Base-by-base conservation (phyloP, 345 rosid species). In the Clausena lansium region DNA sequence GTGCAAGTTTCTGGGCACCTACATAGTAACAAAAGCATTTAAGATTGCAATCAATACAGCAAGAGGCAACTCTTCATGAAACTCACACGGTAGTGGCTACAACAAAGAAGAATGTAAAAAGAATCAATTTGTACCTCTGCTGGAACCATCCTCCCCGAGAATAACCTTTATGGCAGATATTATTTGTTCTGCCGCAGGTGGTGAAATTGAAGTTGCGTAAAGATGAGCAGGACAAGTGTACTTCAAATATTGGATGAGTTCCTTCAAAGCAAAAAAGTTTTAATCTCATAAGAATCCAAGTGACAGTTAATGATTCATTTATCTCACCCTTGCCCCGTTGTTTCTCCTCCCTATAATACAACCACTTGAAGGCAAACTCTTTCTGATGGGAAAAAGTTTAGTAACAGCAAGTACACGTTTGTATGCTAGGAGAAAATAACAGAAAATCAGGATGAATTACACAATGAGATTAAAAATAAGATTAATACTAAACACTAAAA, bases 81-180 rank as follows among this genome's bases (percentile, higher is more conserved):
- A 24, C 61, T 15, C 61, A 30, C 58, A 52, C 5, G 3, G 27
- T 25, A 54, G 70, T 55, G 50, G 36, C 10, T 24, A 9, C 72
- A 62, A 79, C 41, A 27, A 67, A 64, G 33, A 38, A 57, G 41
- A 61, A 70, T 1, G 68, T 47, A 61, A 59, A 60, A 64, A 15
- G 36, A 60, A 20, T 36, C 25, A 52, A 60, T 59, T n/a, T 39
- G 10, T 75, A 93, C 99, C 98, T 92, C 99, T 84, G 79, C 85
- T 91, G n/a, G 99, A 88, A 80, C 98, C 98, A 80, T 93, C 98
- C 84, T 93, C 95, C 76, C 99, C 99, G 61, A 93, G 97, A 76
- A 95, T 90, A 61, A 95, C 97, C 82, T 82, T 85, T 77, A 95
- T 90, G 71, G 99, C 77, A 27, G 99, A 95, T 72, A 95, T 86